Evolutionary conservation across 306 rosid species (phyloP), one percentile per base, ranked within the genome.

Genomic region (Cicer chorassanicum): DNA sequence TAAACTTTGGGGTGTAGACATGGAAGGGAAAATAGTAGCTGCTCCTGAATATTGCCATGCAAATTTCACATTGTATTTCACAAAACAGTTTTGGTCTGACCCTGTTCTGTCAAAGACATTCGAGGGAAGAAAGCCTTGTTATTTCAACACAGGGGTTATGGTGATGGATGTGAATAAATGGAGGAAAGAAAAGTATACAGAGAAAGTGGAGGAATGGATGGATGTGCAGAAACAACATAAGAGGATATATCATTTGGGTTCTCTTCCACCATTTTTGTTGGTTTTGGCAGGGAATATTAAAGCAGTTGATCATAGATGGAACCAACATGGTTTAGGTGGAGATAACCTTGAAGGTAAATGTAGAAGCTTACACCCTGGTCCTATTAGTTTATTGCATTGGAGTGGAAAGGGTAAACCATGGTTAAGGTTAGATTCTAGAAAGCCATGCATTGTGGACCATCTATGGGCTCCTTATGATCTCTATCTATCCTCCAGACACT

Each of bases 391-490:
- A 29, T 55, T 90, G 55, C 96, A 90, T 77, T 90, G 96, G 93
- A 90, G 93, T 53, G 96, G 96, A 0, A 90, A 88, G 66, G 96
- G 93, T 2, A 88, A 87, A 82, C 93, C 96, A 3, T 88, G 91
- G 93, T 70, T 90, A 55, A 79, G 93, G 65, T 79, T 90, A 50
- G 96, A 90, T 70, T 87, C 96, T 4, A 68, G 88, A 67, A 85
- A 44, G 79, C 91, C 93, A 56, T 90, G 93, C 78, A 71, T 71
- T 2, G 86, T 85, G 0, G 89, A 90, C 4, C 84, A 87, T 74
- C 73, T 88, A 1, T 87, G 96, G 91, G 88, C 87, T 0, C 93
- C 96, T 5, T 85, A 88, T 29, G 91, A 90, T 85, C 84, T 90
- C 9, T 90, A 86, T 80, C 67, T 84, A 29, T 86, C 91, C 0